Conservation (phyloP, 2,329 filamentous ascomycete species). For the Pestalotiopsis fici region DNA sequence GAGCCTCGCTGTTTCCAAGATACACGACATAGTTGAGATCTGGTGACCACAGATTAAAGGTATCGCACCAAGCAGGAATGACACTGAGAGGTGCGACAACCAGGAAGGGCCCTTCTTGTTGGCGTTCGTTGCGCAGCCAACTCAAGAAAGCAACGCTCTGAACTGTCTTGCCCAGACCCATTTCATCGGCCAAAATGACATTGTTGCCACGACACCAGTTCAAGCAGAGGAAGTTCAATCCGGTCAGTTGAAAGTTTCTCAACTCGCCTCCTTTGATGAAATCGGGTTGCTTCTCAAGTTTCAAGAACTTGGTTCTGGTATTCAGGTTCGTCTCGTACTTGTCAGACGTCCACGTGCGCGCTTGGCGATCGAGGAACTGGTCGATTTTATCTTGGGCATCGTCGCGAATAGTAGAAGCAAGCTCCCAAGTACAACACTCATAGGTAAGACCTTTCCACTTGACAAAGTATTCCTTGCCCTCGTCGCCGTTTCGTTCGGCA, state of each 20-base stretch:
- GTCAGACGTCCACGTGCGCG: slow-evolving; percentile 79
- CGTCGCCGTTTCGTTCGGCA: slow-evolving; percentile 76
- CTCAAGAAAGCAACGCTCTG: slow-evolving; percentile 97
- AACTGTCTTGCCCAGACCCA: slow-evolving; percentile 97
- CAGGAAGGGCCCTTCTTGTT: slow-evolving; percentile 91
- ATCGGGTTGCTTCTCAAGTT: slow-evolving; percentile 76
- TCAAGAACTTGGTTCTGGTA: slow-evolving; percentile 73
- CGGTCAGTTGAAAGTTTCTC: slow-evolving; percentile 89
- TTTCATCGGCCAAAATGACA: slow-evolving; percentile 96
- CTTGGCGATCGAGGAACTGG: slow-evolving; percentile 81
- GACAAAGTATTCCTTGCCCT: slow-evolving; percentile 84
- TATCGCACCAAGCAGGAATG: slow-evolving; percentile 97
- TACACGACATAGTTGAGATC: slow-evolving; percentile 98
- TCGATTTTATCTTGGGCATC: slow-evolving; percentile 90
- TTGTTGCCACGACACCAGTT: slow-evolving; percentile 96
- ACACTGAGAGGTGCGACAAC: slow-evolving; percentile 97
- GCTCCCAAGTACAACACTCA: slow-evolving; percentile 94
- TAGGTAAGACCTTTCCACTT: slow-evolving; percentile 97
- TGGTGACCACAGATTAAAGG: slow-evolving; percentile 93
- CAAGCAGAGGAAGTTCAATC: slow-evolving; percentile 91
- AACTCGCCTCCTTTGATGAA: slow-evolving; percentile 86
- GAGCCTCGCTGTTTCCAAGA: slow-evolving; percentile 83
- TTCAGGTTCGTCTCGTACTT: slow-evolving; percentile 73
- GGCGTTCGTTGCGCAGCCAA: slow-evolving; percentile 88
- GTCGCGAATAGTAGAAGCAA: slow-evolving; percentile 70